Percentiles rank a stretch among this genome's conserved stretches.
phyloP scores from a whole-genome alignment of 2,329 filamentous ascomycete species.

The Diaporthe citrichinensis region DNA sequence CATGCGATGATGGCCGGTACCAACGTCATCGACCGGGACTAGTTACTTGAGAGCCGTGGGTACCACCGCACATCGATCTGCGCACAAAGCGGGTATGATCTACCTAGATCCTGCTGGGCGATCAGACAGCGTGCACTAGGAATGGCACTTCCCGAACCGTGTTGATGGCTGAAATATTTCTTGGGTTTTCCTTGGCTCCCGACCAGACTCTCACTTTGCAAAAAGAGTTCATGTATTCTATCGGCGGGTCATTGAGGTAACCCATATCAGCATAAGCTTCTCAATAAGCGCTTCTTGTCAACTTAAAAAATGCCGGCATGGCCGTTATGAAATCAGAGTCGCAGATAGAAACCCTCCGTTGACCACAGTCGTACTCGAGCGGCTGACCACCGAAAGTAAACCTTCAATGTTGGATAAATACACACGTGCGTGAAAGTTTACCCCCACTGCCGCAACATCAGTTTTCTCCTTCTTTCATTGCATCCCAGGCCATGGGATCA shows the following conservation, averaged over 20 bases:
- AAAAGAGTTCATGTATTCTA: neutral
- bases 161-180: neutral
- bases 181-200: neutral
- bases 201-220: neutral
- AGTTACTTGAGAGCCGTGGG: neutral
- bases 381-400: slow-evolving; percentile 6
- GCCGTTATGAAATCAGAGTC: neutral
- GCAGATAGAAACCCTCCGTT: neutral
- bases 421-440: neutral
- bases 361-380: neutral
- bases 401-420: neutral
- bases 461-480: neutral
- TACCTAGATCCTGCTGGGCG: slow-evolving; percentile 15
- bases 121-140: slow-evolving; percentile 4
- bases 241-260: neutral
- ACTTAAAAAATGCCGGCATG: neutral
- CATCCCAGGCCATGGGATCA: neutral
- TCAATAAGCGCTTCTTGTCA: neutral
- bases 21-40: slow-evolving; percentile 23
- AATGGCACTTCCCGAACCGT: slow-evolving; percentile 5
- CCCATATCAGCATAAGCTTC: neutral
- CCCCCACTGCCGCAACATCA: neutral
- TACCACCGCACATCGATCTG: slow-evolving; percentile 10
- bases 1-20: slow-evolving; percentile 21
- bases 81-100: neutral